Base-by-base conservation (phyloP, 2,329 filamentous ascomycete species). In the Fusarium nodosum region DNA sequence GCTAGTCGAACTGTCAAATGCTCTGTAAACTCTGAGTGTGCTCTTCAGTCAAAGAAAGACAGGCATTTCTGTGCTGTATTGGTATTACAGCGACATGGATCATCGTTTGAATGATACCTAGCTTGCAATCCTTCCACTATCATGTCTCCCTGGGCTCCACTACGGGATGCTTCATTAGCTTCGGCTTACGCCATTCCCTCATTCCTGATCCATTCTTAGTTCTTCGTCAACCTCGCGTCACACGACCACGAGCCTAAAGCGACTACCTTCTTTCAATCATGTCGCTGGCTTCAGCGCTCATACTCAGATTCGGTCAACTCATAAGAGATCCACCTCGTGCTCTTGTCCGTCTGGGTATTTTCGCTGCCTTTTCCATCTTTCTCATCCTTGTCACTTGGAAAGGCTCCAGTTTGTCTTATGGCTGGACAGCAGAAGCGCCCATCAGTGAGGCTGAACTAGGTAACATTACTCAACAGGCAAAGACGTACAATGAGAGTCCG, bases 401-500 rank as follows among this genome's bases (percentile, higher is more conserved):
- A 38, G 53, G 56, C 20, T 57, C 52, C 0, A 20, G 20, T 2
- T 47, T 46, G 3, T 57, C 39, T 5, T 20, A 58, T 24, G 28
- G 18, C 41, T 59, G 56, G 53, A n/a, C 33, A 5, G 13, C 20
- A 2, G 26, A 28, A 28, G 34, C 34, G 10, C 39, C 52, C 8
- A 31, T 39, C 11, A 58, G 39, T 8, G 53, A 58, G 24, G 18
- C 15, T 22, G 53, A 47, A 3, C 11, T 59, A 0, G 34, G 8
- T 15, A 58, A 69, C 13, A 44, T 69, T 4, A 56, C 66, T 0
- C n/a, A 56, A 15, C 39, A 38, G 5, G 66, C 54, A 1, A 58
- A 1, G 46, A 66, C 36, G 8, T 77, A 72, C 45, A 60, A 56
- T 6, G 73, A 76, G 15, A 61, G 66, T 15, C 68, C 69, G 4